Base-by-base conservation (phyloP, 805 yeast genomes). In the Cyberlindnera euphorbiae region DNA sequence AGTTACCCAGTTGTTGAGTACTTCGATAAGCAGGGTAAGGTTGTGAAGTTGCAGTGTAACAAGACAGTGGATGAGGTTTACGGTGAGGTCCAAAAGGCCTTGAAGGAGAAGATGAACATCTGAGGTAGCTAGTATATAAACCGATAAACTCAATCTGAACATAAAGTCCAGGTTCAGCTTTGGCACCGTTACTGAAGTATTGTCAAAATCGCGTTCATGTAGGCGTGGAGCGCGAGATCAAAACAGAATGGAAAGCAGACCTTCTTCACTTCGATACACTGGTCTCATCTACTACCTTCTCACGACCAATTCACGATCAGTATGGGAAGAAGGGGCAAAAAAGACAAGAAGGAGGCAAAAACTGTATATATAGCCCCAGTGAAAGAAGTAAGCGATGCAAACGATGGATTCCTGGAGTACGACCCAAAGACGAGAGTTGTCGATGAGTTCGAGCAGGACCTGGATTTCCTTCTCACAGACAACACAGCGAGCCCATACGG, bases 1-100 rank as follows among this genome's bases (percentile, higher is more conserved):
- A 79, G 90, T 47, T 82, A 82, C 85, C 98, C 98, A 4, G 97
- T 93, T 12, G 86, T 93, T 30, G 83, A 89, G 36, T 77, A 85
- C 59, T 90, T 72, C 50, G 87, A 77, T 28, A 70, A 75, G 48
- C 82, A 78, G 49, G 75, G 68, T 38, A 82, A 77, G 55, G 97
- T 90, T 14, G 81, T 87, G 32, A 79, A 75, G 54, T 77, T 90
- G 26, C 67, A 69, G 39, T 90, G 97, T 60, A 80, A 88, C 55
- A 77, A 79, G 50, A 67, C 90, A 2, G 90, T 85, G 22, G 95
- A 88, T 28, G 69, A 66, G 30, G 97, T 89, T 19, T 86, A 83
- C 52, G 55, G 47, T 8, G 67, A 79, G 39, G 95, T 90, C 28
- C 72, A 79, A 56, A 62, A 61, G 16, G 86, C 87, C 10, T 70